A percentile compares a stretch with the other conserved stretches of the same genome.
Evolutionary conservation across 2,329 filamentous ascomycete genomes (phyloP).

Genomic region (Arthrinium puccinioides): DNA sequence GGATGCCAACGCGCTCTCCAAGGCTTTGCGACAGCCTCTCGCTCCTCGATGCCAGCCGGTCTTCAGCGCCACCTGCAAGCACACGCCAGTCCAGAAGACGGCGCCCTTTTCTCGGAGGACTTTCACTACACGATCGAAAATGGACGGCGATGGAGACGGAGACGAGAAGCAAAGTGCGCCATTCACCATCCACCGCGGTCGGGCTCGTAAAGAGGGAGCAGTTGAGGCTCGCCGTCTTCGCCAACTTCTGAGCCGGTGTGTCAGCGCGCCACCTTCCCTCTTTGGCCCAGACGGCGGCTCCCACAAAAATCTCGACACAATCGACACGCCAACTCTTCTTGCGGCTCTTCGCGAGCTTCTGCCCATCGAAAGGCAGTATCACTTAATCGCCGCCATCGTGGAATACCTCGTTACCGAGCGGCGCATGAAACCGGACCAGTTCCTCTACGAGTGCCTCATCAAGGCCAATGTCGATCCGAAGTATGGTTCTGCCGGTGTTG

Average conservation of each 20-base stretch:
- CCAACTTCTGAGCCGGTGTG: no score
- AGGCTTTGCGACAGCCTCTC: conserved; percentile 16
- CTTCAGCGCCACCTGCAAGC: not conserved
- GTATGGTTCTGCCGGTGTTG: conserved; percentile 58
- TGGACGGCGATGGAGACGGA: no score
- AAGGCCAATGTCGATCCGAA: conserved; percentile 57
- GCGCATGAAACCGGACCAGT: conserved; percentile 44
- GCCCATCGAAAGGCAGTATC: conserved; percentile 27
- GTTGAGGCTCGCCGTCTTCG: no score
- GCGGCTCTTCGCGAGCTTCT: conserved; percentile 35
- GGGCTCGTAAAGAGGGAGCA: no score
- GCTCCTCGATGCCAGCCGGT: conserved; percentile 7
- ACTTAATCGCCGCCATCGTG: conserved; percentile 37
- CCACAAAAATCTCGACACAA: conserved; percentile 16
- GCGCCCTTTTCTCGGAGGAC: no score
- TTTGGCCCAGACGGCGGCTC: no score
- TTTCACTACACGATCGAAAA: no score
- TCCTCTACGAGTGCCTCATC: conserved; percentile 69
- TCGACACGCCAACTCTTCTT: conserved; percentile 33
- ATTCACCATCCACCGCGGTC: no score
- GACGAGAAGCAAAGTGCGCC: no score
- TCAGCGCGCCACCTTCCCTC: no score
- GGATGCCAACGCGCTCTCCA: conserved; percentile 30
- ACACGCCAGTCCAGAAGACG: not conserved
- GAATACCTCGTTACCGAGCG: conserved; percentile 52